Base-by-base conservation (phyloP, 805 yeast genomes). In the Candida mattraensis region DNA sequence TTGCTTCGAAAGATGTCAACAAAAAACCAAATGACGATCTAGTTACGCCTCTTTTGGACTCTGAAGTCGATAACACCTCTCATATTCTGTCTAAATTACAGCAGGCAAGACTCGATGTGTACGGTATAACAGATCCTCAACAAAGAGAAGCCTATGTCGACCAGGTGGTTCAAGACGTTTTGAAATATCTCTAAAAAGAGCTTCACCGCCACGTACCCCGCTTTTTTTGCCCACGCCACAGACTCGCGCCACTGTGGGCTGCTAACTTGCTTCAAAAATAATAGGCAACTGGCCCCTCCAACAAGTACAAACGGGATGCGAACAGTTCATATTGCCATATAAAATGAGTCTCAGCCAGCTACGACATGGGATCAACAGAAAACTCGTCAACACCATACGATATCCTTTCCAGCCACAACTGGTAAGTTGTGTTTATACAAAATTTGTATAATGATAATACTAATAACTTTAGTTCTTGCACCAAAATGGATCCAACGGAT, bases 341-440 rank as follows among this genome's bases (percentile, higher is more conserved):
- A n/a, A n/a, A n/a, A n/a, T n/a, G 31, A 33, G 37, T 15, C 22
- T 33, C 12, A 22, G 15, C 12, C 28, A 33, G n/a, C 13, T 33
- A 7, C 37, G 27, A 18, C 37, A 43, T 3, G 14, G 39, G 5
- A 28, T 48, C 6, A 52, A 53, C 24, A 40, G 54, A 25, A 20
- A 44, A 0, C 30, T 58, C 23, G 42, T 54, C 3, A 39, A 44
- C 8, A 53, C 60, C 0, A 8, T 44, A 6, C 39, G 39, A 28
- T 58, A 57, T 29, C 18, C 42, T 1, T 30, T 24, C 3, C 63
- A 58, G 31, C 54, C 57, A 10, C 63, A 58, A 33, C 29, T 58
- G 23, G 53, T 48, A 39, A 37, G 53, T 42, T 15, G 14, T 19
- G 8, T 35, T 14, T 19, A 21, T 26, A 27, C n/a, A 25, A 28